These are phyloP conservation scores for Agaricus subrufescens DNA, from an alignment of 768 basidiomycete genomes.

Conservation along the genomic window DNA sequence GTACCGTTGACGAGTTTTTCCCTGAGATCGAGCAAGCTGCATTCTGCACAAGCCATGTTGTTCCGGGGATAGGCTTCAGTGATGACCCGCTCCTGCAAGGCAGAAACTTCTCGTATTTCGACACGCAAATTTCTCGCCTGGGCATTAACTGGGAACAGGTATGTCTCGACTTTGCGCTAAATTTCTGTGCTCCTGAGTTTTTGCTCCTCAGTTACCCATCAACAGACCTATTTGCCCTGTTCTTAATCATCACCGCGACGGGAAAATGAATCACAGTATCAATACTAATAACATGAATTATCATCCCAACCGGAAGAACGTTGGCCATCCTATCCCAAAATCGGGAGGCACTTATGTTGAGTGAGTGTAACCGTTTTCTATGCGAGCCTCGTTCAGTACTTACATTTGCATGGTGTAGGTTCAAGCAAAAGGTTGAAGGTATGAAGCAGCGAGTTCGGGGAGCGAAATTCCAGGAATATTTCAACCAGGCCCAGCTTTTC, in stretches of 20 bases:
- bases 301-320: slow-evolving; percentile 70
- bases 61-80: slow-evolving; percentile 67
- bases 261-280: slow-evolving; percentile 52
- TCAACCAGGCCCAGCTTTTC: slow-evolving; percentile 72
- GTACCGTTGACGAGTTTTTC: slow-evolving; percentile 72
- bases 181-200: not conserved
- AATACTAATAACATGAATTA: slow-evolving; percentile 64
- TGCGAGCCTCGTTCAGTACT: not conserved
- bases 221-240: slow-evolving; percentile 78
- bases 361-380: slow-evolving; percentile 23
- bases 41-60: slow-evolving; percentile 74
- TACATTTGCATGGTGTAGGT: slow-evolving; percentile 24
- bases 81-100: slow-evolving; percentile 81
- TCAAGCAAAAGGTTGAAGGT: slow-evolving; percentile 43
- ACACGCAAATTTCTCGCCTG: slow-evolving; percentile 78
- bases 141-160: slow-evolving; percentile 79
- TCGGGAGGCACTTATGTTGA: slow-evolving; percentile 56
- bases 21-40: slow-evolving; percentile 87
- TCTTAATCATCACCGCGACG: slow-evolving; percentile 65
- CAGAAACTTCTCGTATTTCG: slow-evolving; percentile 83
- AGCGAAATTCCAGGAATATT: slow-evolving; percentile 76
- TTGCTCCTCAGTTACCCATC: slow-evolving; percentile 59
- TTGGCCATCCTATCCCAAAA: slow-evolving; percentile 41
- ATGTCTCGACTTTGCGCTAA: slow-evolving; percentile 2
- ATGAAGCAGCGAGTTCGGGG: slow-evolving; percentile 61